These are phyloP conservation scores for Wickerhamiella qilinensis DNA, from an alignment of 805 yeast genomes.

Conservation along the genomic window DNA sequence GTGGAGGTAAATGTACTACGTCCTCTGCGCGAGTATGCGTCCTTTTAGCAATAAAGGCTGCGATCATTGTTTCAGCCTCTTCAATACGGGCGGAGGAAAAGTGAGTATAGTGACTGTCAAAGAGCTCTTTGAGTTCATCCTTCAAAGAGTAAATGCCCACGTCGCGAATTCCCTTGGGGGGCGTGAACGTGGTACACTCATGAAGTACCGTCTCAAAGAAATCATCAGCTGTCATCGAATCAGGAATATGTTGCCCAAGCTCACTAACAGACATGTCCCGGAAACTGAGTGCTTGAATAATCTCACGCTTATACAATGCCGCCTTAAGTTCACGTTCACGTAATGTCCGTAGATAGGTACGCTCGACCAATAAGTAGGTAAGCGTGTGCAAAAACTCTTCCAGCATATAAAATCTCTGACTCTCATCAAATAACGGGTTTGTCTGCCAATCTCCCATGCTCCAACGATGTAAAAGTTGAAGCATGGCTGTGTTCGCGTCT, in stretches of 20 bases:
- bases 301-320: conserved; percentile 43
- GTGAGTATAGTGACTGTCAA: conserved; percentile 76
- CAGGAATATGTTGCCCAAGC: conserved; percentile 54
- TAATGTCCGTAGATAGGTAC: conserved; percentile 37
- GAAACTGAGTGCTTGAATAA: conserved; percentile 73
- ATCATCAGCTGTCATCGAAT: conserved; percentile 55
- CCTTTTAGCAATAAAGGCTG: conserved; percentile 31
- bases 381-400: conserved; percentile 65
- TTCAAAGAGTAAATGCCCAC: conserved; percentile 55
- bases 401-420: conserved; percentile 40
- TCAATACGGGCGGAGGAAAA: conserved; percentile 65
- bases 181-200: conserved; percentile 41
- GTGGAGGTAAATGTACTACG: conserved; percentile 41
- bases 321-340: conserved; percentile 32
- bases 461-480: conserved; percentile 56
- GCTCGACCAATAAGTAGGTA: conserved; percentile 53
- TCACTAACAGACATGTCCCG: conserved; percentile 57
- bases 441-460: conserved; percentile 42
- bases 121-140: conserved; percentile 31
- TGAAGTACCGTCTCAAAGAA: conserved; percentile 47
- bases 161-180: conserved; percentile 43
- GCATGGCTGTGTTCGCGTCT: conserved; percentile 39
- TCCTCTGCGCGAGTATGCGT: conserved; percentile 28
- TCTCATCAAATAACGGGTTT: conserved; percentile 23
- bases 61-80: conserved; percentile 56